Percentiles rank a stretch among this genome's conserved stretches.
Conservation (phyloP, 768 basidiomycete genomes). For the Russula vinacea region DNA sequence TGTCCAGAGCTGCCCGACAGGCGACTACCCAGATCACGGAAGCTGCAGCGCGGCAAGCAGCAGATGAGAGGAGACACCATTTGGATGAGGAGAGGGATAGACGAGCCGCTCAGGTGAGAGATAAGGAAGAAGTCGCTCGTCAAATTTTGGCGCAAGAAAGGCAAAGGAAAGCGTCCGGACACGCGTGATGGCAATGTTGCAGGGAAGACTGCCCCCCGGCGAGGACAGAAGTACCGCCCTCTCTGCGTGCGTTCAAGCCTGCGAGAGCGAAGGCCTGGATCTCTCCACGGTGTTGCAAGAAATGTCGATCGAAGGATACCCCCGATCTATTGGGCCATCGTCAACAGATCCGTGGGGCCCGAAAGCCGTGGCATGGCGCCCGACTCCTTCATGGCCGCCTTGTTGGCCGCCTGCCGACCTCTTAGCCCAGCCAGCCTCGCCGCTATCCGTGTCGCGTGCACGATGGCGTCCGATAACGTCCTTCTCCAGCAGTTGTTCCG, state of each 20-base stretch:
- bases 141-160: not conserved
- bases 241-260: constrained; percentile 61
- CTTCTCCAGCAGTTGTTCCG: constrained; percentile 58
- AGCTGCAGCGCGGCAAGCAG: not conserved
- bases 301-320: constrained; percentile 57
- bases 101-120: not conserved
- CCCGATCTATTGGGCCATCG: constrained; percentile 73
- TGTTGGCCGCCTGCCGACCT: constrained; percentile 45
- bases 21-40: not conserved
- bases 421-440: constrained; percentile 35
- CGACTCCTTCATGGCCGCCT: constrained; percentile 44
- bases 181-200: not conserved
- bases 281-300: constrained; percentile 61
- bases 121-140: not conserved
- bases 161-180: not conserved
- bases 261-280: constrained; percentile 47
- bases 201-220: constrained; percentile 5
- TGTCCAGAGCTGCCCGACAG: constrained; percentile 4
- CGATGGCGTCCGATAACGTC: constrained; percentile 56
- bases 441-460: constrained; percentile 64
- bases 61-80: not conserved
- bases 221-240: constrained; percentile 40
- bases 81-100: not conserved
- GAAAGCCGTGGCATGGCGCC: constrained; percentile 30
- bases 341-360: constrained; percentile 44